phyloP scores from a whole-genome alignment of 139 green algal genomes.

The Volvox africanus region DNA sequence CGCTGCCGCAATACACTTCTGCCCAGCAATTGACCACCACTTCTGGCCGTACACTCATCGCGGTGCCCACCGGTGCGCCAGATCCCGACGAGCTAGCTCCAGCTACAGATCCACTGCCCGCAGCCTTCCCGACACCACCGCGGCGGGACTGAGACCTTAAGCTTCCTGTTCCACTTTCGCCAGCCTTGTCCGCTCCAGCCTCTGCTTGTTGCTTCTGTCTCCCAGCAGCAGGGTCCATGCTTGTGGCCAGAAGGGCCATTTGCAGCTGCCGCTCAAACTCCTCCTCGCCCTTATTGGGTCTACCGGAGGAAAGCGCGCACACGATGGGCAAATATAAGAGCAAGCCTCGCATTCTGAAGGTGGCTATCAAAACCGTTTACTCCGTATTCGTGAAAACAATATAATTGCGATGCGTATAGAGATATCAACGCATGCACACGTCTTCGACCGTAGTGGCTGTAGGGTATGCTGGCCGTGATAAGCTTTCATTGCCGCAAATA shows the following conservation, averaged over 20 bases:
- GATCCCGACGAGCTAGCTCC: not conserved
- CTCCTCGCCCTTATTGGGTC: constrained; percentile 76
- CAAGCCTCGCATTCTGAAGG: no score
- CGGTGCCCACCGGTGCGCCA: constrained; percentile 23
- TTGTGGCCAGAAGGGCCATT: constrained; percentile 82
- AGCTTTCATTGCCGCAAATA: no score
- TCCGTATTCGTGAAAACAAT: no score
- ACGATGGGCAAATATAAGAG: not conserved
- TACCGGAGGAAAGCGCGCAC: not conserved
- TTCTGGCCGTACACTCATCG: not conserved
- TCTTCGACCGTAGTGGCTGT: no score
- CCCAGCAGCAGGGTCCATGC: constrained; percentile 42
- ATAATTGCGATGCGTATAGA: no score
- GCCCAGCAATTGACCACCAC: constrained; percentile 70
- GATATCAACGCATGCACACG: no score
- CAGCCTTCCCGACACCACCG: not conserved
- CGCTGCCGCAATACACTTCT: constrained; percentile 87
- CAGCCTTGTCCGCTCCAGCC: not conserved
- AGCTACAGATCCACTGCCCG: not conserved
- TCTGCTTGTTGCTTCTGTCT: no score
- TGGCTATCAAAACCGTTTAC: no score
- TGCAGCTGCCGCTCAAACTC: constrained; percentile 89
- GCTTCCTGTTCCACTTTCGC: not conserved
- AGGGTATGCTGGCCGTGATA: no score
- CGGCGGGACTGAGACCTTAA: no score